phyloP scores from a whole-genome alignment of 306 rosid genomes.

The Mucuna pruriens region DNA sequence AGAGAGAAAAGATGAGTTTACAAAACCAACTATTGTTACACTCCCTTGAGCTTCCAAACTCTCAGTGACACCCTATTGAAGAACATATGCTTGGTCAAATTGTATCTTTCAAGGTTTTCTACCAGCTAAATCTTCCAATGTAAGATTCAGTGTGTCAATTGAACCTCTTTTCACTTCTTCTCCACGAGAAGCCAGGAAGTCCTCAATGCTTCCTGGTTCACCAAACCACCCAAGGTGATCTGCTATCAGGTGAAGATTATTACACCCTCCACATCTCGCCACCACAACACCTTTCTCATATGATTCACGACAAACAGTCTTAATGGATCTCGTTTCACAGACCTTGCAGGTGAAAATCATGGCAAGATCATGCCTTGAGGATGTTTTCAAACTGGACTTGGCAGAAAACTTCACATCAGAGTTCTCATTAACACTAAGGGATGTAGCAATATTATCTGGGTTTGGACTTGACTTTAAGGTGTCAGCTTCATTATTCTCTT shows the following conservation, averaged over 20 bases:
- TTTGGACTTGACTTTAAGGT: conserved; percentile 30
- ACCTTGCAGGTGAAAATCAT: conserved; percentile 92
- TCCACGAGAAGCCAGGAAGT: conserved; percentile 79
- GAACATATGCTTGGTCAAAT: background rate
- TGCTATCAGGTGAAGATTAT: conserved; percentile 81
- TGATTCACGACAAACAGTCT: conserved; percentile 75
- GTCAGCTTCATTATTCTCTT: conserved; percentile 39
- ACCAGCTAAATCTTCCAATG: conserved; percentile 83
- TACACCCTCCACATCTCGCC: conserved; percentile 83
- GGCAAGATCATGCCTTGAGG: conserved; percentile 94
- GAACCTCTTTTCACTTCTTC: conserved; percentile 81
- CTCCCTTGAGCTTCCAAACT: background rate
- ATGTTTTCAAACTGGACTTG: conserved; percentile 60
- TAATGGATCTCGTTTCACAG: conserved; percentile 87
- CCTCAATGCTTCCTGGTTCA: conserved; percentile 74
- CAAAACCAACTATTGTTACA: background rate
- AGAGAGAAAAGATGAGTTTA: too few species aligned
- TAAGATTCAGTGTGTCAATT: conserved; percentile 70
- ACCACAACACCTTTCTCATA: conserved; percentile 92
- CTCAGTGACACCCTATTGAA: conserved; percentile 13
- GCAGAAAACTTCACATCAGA: conserved; percentile 51
- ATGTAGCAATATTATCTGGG: conserved; percentile 36
- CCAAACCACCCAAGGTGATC: conserved; percentile 95
- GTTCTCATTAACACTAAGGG: conserved; percentile 22
- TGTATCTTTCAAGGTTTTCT: conserved; percentile 41